Evolutionary conservation across 2,329 filamentous ascomycete species (phyloP).

Genomic region (Aspergillus viridinutans): DNA sequence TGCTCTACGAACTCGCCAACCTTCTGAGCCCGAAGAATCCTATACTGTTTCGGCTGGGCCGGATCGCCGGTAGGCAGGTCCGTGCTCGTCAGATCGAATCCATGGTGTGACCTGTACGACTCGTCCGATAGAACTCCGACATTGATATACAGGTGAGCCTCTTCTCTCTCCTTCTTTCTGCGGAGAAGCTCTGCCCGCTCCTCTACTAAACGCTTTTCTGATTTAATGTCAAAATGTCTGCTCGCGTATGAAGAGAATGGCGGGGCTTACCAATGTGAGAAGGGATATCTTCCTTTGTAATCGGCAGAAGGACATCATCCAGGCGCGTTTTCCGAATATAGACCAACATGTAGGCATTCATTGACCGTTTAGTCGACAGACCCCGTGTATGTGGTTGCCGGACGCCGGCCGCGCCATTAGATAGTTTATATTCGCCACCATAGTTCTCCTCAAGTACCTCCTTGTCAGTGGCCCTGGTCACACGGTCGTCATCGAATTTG

Average conservation of each 20-base stretch:
- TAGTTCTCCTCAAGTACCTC: conserved; percentile 97
- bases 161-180: conserved; percentile 80
- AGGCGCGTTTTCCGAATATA: conserved; percentile 85
- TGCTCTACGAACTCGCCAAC: conserved; percentile 69
- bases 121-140: conserved; percentile 76
- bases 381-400: conserved; percentile 63
- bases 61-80: conserved; percentile 61
- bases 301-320: conserved; percentile 74
- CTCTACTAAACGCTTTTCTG: conserved; percentile 71
- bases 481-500: conserved; percentile 94
- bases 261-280: conserved; percentile 65
- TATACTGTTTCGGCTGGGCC: conserved; percentile 67
- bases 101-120: conserved; percentile 75
- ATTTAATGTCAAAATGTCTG: background rate
- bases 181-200: conserved; percentile 73
- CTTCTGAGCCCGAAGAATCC: conserved; percentile 69
- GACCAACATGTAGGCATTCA: conserved; percentile 98
- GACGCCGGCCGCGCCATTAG: conserved; percentile 54
- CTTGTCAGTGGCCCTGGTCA: conserved; percentile 85
- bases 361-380: conserved; percentile 62
- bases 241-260: background rate
- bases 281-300: conserved; percentile 75
- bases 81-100: conserved; percentile 74
- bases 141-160: conserved; percentile 87
- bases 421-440: conserved; percentile 72